Conservation (phyloP, 2,329 filamentous ascomycete species). For the Drechslerella coelobrocha region DNA sequence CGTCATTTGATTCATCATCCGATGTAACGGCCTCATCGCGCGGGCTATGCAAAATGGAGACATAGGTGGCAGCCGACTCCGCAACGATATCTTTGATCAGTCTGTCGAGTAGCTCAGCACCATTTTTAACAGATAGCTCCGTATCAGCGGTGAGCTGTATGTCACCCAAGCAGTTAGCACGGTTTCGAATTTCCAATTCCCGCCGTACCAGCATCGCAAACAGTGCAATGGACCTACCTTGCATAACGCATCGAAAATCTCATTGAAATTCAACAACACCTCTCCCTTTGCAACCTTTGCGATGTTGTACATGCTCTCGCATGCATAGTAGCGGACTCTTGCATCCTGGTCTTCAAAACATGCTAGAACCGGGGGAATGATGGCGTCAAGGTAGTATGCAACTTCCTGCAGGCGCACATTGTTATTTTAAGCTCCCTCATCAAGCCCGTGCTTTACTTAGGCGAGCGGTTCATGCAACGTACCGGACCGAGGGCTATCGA, state of each 20-base stretch:
- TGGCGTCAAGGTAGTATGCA: slow-evolving; percentile 86
- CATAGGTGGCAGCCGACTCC: slow-evolving; percentile 69
- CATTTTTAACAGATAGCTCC: slow-evolving; percentile 96
- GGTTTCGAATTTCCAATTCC: slow-evolving; percentile 3
- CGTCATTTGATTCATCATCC: slow-evolving; percentile 57
- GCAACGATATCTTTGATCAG: slow-evolving; percentile 65
- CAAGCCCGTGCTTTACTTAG: slow-evolving; percentile 3
- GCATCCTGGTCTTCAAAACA: slow-evolving; percentile 99
- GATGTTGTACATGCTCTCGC: slow-evolving; percentile 99
- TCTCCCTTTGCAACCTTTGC: slow-evolving; percentile 99
- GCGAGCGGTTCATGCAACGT: slow-evolving; percentile 59
- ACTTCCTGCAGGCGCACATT: slow-evolving; percentile 70
- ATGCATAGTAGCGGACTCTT: slow-evolving; percentile 93
- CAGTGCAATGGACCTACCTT: slow-evolving; percentile 68
- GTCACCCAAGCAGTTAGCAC: slow-evolving; percentile 1
- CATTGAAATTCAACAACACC: slow-evolving; percentile 95
- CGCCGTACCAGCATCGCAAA: background rate
- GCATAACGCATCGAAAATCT: slow-evolving; percentile 95
- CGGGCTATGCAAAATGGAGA: slow-evolving; percentile 76
- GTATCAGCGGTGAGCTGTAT: slow-evolving; percentile 87
- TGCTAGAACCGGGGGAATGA: slow-evolving; percentile 93
- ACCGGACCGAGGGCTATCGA: slow-evolving; percentile 93
- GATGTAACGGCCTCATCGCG: slow-evolving; percentile 58
- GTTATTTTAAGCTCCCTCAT: slow-evolving; percentile 52
- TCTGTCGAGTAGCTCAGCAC: slow-evolving; percentile 90